Evolutionary conservation across 2,329 filamentous ascomycete genomes (phyloP).

Genomic region (Coleophoma cylindrospora): DNA sequence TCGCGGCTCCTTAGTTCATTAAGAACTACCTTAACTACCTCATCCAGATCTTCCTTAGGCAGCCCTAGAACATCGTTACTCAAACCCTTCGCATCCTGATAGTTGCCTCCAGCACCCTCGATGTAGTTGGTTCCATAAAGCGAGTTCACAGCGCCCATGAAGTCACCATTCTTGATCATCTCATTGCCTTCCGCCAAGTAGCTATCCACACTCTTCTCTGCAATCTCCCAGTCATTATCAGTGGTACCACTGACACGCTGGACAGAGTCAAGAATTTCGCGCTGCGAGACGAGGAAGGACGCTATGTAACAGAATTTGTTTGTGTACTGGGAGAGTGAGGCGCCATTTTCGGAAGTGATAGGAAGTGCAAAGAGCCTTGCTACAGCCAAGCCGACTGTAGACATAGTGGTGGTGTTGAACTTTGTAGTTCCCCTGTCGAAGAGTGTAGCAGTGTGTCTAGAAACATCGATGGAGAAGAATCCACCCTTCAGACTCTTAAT

Average conservation of each 20-base stretch:
- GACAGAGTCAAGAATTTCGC: slow-evolving; percentile 38
- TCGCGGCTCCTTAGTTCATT: too few relatives aligned
- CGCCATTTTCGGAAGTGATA: slow-evolving; percentile 26
- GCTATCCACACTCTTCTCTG: slow-evolving; percentile 2
- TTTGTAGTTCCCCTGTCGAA: slow-evolving; percentile 16
- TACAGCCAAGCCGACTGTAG: slow-evolving; percentile 48
- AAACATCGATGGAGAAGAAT: too few relatives aligned
- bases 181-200: slow-evolving; percentile 7
- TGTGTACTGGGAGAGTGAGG: slow-evolving; percentile 29
- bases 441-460: too few relatives aligned
- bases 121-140: slow-evolving; percentile 14
- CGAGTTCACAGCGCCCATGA: slow-evolving; percentile 8
- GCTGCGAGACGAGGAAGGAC: slow-evolving; percentile 42
- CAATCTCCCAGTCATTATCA: slow-evolving; percentile 15
- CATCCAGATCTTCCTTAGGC: slow-evolving; percentile 12
- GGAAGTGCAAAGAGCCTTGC: slow-evolving; percentile 38
- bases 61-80: slow-evolving; percentile 12
- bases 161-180: slow-evolving; percentile 8
- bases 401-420: slow-evolving; percentile 41
- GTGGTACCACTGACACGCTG: slow-evolving; percentile 13
- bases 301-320: slow-evolving; percentile 37
- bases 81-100: slow-evolving; percentile 5
- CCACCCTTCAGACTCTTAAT: too few relatives aligned
- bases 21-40: slow-evolving; percentile 9
- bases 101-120: slow-evolving; percentile 8